A percentile compares a stretch with the other conserved stretches of the same genome.
Evolutionary conservation across 306 rosid genomes (phyloP).

Genomic region (Rubus parviflorus): DNA sequence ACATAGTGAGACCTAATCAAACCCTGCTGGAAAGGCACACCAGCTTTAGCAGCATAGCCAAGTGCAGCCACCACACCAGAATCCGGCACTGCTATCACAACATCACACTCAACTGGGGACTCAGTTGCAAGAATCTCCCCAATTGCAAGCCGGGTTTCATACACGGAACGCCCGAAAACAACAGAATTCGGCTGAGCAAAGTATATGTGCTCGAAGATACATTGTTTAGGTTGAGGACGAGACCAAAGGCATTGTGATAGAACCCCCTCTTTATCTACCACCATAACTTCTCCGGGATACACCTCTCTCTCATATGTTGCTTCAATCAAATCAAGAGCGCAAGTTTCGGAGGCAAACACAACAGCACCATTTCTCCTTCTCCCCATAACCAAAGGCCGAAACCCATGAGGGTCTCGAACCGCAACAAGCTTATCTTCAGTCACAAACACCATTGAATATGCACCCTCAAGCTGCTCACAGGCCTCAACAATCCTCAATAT

Average conservation of each 20-base stretch:
- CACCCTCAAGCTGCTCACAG: conserved; percentile 83
- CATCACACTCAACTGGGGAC: conserved; percentile 86
- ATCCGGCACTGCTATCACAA: conserved; percentile 92
- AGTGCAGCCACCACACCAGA: conserved; percentile 94
- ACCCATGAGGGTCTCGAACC: conserved; percentile 76
- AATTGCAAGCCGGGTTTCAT: conserved; percentile 61
- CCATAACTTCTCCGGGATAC: conserved; percentile 78
- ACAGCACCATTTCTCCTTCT: conserved; percentile 85
- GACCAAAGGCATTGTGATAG: conserved; percentile 78
- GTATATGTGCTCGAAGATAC: conserved; percentile 88
- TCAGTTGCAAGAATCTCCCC: conserved; percentile 83
- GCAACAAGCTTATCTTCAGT: conserved; percentile 79
- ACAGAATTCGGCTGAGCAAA: conserved; percentile 81
- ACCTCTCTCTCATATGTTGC: conserved; percentile 95
- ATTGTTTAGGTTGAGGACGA: conserved; percentile 76
- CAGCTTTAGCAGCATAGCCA: conserved; percentile 87
- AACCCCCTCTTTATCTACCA: conserved; percentile 71
- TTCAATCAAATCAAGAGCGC: conserved; percentile 92
- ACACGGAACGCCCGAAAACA: conserved; percentile 78
- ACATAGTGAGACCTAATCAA: conserved; percentile 90
- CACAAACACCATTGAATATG: conserved; percentile 73
- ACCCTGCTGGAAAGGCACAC: conserved; percentile 91
- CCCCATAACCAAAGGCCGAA: conserved; percentile 90
- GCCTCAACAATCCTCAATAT: conserved; percentile 71
- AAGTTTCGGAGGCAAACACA: conserved; percentile 93